Conservation (phyloP, 257 asterid species). For the Ilex asprella region DNA sequence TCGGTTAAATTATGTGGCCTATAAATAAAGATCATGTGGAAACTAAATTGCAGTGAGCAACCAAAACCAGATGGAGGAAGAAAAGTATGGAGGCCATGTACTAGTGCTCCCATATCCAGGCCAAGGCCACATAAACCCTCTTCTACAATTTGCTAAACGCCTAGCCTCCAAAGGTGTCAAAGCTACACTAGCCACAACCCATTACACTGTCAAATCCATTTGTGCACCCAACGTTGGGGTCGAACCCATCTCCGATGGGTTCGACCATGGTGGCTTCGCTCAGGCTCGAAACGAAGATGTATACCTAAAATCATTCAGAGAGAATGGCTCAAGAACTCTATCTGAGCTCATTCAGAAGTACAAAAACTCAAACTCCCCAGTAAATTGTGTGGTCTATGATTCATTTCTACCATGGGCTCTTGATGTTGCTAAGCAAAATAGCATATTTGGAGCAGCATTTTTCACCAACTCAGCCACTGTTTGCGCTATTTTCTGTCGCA, state of each 20-base stretch:
- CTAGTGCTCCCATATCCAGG: conserved; percentile 59
- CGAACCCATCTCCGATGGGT: conserved; percentile 58
- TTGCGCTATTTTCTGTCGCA: conserved; percentile 39
- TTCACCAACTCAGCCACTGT: conserved; percentile 62
- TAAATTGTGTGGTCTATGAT: conserved; percentile 48
- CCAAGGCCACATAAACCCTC: conserved; percentile 84
- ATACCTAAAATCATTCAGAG: conserved; percentile 31
- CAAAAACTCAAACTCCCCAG: conserved; percentile 20
- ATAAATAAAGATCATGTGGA: no score
- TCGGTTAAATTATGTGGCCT: no score
- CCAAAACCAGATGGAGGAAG: background rate
- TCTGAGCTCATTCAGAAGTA: conserved; percentile 25
- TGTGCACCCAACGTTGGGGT: conserved; percentile 25
- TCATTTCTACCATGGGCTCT: conserved; percentile 72
- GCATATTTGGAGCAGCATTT: conserved; percentile 51
- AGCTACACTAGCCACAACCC: conserved; percentile 56
- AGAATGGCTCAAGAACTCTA: conserved; percentile 43
- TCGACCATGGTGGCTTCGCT: conserved; percentile 31
- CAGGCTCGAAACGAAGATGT: conserved; percentile 18
- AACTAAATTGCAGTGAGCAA: no score
- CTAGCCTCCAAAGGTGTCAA: conserved; percentile 48
- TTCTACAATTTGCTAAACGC: conserved; percentile 68
- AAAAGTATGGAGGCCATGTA: conserved; percentile 34
- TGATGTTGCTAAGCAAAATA: conserved; percentile 47
- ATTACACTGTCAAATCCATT: conserved; percentile 36